A percentile compares a stretch with the other conserved stretches of the same genome.
These are phyloP conservation scores for Fragilariopsis cylindrus DNA, from an alignment of 108 stramenopile genomes.

Conservation along the genomic window DNA sequence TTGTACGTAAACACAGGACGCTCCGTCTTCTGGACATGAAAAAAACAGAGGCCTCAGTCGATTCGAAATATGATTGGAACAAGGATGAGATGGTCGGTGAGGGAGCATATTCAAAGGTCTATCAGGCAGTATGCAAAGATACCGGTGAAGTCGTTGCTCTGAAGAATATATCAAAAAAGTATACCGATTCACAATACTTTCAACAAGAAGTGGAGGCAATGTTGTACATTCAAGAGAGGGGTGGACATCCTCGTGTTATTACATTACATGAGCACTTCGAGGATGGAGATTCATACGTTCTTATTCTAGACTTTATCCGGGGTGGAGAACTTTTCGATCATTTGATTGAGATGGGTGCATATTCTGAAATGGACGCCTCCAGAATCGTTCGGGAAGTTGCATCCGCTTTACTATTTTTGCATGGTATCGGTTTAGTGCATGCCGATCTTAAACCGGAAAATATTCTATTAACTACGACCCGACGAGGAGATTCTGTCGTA, in stretches of 20 bases:
- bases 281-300: constrained; percentile 58
- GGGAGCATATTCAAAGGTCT: constrained; percentile 70
- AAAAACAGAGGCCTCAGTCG: constrained; percentile 16
- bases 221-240: constrained; percentile 54
- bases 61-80: constrained; percentile 33
- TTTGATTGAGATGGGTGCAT: constrained; percentile 79
- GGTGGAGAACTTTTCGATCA: constrained; percentile 91
- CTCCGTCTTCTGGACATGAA: constrained; percentile 5
- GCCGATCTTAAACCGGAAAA: constrained; percentile 89
- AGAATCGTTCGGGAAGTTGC: constrained; percentile 74
- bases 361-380: constrained; percentile 80
- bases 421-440: constrained; percentile 79
- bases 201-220: constrained; percentile 77
- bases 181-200: constrained; percentile 56
- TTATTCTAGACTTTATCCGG: constrained; percentile 76
- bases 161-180: constrained; percentile 72
- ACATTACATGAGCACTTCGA: constrained; percentile 74
- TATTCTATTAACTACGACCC: constrained; percentile 68
- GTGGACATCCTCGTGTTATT: constrained; percentile 84
- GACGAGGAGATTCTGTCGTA: constrained; percentile 56
- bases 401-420: constrained; percentile 66
- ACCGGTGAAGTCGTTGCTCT: constrained; percentile 62
- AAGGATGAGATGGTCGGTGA: constrained; percentile 36
- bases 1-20: constrained; percentile 10
- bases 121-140: constrained; percentile 47